These are phyloP conservation scores for Platismatia glauca DNA, from an alignment of 495 filamentous ascomycete genomes.

Conservation along the genomic window DNA sequence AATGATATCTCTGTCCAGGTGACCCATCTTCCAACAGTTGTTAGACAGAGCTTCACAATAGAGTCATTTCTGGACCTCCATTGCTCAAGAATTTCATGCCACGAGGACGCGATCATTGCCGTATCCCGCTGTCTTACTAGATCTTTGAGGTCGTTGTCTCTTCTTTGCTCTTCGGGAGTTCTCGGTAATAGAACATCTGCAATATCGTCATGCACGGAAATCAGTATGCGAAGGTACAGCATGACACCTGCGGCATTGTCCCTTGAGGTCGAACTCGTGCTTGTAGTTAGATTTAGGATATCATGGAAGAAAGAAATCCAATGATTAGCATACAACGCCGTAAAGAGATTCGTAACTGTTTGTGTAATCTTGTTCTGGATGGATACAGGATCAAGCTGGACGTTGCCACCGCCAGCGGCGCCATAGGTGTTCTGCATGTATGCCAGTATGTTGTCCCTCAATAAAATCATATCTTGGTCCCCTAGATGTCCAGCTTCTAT, in stretches of 20 bases:
- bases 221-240: conserved; percentile 79
- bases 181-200: conserved; percentile 80
- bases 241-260: conserved; percentile 70
- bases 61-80: conserved; percentile 66
- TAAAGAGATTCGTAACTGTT: conserved; percentile 86
- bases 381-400: conserved; percentile 34
- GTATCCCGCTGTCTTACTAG: conserved; percentile 75
- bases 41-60: conserved; percentile 78
- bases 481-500: conserved; percentile 67
- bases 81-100: conserved; percentile 79
- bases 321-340: conserved; percentile 66
- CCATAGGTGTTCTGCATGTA: conserved; percentile 70
- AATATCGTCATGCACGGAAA: conserved; percentile 93
- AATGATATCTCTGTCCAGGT: conserved; percentile 96
- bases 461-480: conserved; percentile 51
- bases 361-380: conserved; percentile 98
- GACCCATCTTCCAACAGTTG: conserved; percentile 86
- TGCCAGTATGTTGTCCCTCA: conserved; percentile 67
- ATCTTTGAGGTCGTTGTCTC: conserved; percentile 81
- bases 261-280: conserved; percentile 40
- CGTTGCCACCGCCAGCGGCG: conserved; percentile 49
- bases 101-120: conserved; percentile 72
- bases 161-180: conserved; percentile 62
- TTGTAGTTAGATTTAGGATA: conserved; percentile 57
- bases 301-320: conserved; percentile 90